Percentiles rank a stretch among this genome's conserved stretches.
Evolutionary conservation across 306 rosid species (phyloP).

Genomic region (Fragaria ananassa): DNA sequence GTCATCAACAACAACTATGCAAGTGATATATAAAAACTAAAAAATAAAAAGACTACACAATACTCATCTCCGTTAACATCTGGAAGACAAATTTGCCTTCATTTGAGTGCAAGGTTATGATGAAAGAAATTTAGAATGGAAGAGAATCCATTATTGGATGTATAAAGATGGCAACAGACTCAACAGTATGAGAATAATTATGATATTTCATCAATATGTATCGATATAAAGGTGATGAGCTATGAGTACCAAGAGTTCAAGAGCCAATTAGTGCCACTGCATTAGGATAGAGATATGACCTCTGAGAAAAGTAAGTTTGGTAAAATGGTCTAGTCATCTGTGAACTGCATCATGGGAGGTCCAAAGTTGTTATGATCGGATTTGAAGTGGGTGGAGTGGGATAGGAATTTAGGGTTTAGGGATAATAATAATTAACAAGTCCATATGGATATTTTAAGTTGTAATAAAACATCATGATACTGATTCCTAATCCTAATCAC

Average conservation of each 20-base stretch:
- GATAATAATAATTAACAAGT: neutral
- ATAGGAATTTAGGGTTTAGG: neutral
- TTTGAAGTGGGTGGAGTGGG: conserved; percentile 23
- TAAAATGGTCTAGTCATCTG: conserved; percentile 15
- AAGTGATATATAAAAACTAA: too few relatives aligned
- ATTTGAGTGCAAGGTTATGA: neutral
- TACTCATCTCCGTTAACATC: neutral
- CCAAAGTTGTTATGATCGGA: conserved; percentile 29
- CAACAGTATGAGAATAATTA: neutral
- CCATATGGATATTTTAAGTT: neutral
- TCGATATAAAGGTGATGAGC: neutral
- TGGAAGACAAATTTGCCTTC: neutral
- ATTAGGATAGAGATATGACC: neutral
- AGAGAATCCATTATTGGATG: neutral
- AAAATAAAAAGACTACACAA: too few relatives aligned
- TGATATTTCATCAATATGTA: neutral
- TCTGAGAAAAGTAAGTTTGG: conserved; percentile 13
- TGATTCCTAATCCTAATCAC: conserved; percentile 13
- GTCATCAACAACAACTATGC: neutral
- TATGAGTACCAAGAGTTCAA: neutral
- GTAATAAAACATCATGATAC: conserved; percentile 12
- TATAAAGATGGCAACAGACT: neutral
- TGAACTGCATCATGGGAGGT: conserved; percentile 22
- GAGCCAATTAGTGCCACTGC: conserved; percentile 9
- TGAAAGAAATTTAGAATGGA: neutral